phyloP scores from a whole-genome alignment of 2,329 filamentous ascomycete species.

The Fusarium chuoi region DNA sequence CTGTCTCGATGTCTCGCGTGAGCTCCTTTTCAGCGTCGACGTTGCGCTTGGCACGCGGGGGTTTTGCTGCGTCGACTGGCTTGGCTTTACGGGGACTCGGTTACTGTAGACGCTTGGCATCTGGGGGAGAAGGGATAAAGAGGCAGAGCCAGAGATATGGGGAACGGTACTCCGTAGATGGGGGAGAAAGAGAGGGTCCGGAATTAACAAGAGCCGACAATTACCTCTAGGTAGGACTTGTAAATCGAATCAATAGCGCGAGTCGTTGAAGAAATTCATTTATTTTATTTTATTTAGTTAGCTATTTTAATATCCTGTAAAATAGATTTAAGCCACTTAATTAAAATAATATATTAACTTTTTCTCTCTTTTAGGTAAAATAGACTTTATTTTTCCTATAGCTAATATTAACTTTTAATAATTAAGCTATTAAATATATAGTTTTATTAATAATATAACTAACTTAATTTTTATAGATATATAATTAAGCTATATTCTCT shows the following conservation, averaged over 20 bases:
- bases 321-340: no score
- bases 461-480: no score
- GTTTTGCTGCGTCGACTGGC: neutral
- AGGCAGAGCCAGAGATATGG: neutral
- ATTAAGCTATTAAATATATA: no score
- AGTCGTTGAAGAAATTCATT: neutral
- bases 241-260: neutral
- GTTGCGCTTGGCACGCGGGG: constrained; percentile 33
- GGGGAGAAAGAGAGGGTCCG: constrained; percentile 8
- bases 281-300: no score
- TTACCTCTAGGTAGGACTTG: neutral
- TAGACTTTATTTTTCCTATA: no score
- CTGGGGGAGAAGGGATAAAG: constrained; percentile 1
- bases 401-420: no score
- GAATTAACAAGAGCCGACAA: constrained; percentile 7
- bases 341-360: no score
- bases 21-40: neutral
- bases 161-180: constrained; percentile 8
- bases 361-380: no score
- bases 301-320: no score
- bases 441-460: no score
- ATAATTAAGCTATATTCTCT: no score
- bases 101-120: constrained; percentile 16
- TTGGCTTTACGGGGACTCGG: neutral
- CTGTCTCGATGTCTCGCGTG: neutral